phyloP scores from a whole-genome alignment of 768 basidiomycete genomes.

The Tricholoma matsutake region DNA sequence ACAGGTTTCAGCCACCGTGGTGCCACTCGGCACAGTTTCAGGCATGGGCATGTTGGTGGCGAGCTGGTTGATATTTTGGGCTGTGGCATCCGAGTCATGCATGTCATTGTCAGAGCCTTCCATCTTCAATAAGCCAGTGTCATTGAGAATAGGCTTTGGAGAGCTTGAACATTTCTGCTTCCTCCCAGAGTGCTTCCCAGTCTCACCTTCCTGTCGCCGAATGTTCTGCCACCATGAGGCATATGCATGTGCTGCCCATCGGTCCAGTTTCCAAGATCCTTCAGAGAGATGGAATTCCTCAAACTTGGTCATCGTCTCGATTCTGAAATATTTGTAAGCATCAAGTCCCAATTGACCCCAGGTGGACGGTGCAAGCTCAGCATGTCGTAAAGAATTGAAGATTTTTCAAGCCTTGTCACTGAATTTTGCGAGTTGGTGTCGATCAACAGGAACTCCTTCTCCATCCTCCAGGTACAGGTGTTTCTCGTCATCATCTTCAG shows the following conservation, averaged over 20 bases:
- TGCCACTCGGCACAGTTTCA: background rate
- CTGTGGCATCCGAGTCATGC: background rate
- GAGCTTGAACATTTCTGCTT: background rate
- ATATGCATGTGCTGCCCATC: background rate
- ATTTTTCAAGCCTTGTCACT: background rate
- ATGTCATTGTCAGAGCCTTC: background rate
- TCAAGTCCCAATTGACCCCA: background rate
- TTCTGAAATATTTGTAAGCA: background rate
- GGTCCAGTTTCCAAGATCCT: conserved; percentile 1
- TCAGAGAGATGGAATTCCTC: background rate
- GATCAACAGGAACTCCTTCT: background rate
- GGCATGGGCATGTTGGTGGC: background rate
- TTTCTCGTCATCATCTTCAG: conserved; percentile 1
- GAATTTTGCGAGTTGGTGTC: background rate
- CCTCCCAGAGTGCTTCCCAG: background rate
- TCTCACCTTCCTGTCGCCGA: background rate
- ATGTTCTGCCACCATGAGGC: background rate
- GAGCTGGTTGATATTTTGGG: background rate
- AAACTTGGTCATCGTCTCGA: background rate
- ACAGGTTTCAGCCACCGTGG: too few relatives aligned
- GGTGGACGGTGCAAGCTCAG: background rate
- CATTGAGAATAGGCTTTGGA: background rate
- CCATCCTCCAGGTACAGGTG: background rate
- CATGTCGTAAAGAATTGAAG: background rate
- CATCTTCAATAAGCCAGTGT: background rate